phyloP scores from a whole-genome alignment of 2,329 filamentous ascomycete genomes.

The Meredithiella fracta region DNA sequence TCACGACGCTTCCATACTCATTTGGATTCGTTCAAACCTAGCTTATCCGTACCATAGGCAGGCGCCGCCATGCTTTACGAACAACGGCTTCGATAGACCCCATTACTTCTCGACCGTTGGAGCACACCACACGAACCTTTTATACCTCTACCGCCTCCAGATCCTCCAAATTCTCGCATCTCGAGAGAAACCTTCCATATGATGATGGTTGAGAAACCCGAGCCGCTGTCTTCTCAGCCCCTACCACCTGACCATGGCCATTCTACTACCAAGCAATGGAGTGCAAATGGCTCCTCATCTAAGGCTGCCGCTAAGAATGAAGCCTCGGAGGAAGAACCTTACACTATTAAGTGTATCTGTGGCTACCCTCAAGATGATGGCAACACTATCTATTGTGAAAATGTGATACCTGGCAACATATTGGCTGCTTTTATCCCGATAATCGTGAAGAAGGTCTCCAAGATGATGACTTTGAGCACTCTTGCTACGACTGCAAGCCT shows the following conservation, averaged over 20 bases:
- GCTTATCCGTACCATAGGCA: constrained; percentile 11
- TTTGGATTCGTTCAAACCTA: neutral
- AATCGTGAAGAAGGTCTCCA: constrained; percentile 53
- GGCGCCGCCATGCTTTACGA: constrained; percentile 40
- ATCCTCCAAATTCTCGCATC: no score
- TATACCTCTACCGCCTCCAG: constrained; percentile 14
- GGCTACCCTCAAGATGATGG: constrained; percentile 88
- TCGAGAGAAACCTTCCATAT: constrained; percentile 20
- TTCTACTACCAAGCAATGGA: constrained; percentile 25
- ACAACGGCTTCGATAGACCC: constrained; percentile 9
- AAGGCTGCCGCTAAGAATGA: neutral
- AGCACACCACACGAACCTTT: no score
- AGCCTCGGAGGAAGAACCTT: constrained; percentile 52
- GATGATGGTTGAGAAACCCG: constrained; percentile 48
- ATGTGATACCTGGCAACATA: constrained; percentile 98
- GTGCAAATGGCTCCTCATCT: constrained; percentile 24
- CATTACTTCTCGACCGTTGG: neutral
- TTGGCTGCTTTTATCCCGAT: constrained; percentile 78
- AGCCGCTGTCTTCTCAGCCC: constrained; percentile 37
- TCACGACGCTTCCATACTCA: neutral
- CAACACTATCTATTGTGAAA: constrained; percentile 91
- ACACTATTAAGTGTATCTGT: constrained; percentile 97
- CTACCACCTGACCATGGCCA: constrained; percentile 37
- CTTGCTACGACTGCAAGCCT: constrained; percentile 77
- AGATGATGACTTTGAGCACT: constrained; percentile 58